Base-by-base conservation (phyloP, 495 filamentous ascomycete genomes). In the Aspergillus indologenus region DNA sequence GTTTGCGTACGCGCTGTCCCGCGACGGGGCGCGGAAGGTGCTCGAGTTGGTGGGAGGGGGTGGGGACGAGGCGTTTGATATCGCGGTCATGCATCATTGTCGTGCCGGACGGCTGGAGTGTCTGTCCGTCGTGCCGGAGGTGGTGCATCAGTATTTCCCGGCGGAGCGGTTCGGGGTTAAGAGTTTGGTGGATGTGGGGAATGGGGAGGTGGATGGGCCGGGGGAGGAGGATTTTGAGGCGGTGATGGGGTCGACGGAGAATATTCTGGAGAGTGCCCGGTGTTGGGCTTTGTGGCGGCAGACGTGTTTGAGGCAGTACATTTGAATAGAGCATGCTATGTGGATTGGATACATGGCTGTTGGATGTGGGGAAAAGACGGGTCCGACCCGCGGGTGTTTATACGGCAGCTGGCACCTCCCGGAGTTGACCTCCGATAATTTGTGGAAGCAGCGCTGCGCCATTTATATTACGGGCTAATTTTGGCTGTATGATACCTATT, bases 1-100 rank as follows among this genome's bases (percentile, higher is more conserved):
- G 19, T 79, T 81, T 60, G 78, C 67, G 2, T 79, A 75, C 63
- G 78, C 71, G 21, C 63, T 81, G 52, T 72, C 69, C 0, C 61
- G 65, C 7, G 50, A 43, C 14, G 60, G 68, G 12, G 65, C 66
- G 0, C 45, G 42, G 44, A 69, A 69, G 14, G 62, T 73, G 15
- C 29, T 71, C 1, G 22, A 54, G 8, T 45, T 62, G 11, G 19
- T 68, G 6, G 64, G 66, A 9, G 64, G 51, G 6, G 58, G 45
- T 5, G 19, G 59, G 42, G 64, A 58, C n/a, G 61, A 61, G 53
- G 64, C 61, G 7, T 66, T 66, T 50, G 64, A 66, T 44, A 53
- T 66, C 22, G 26, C 47, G 15, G 45, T 66, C 51, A 61, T 61
- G 61, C 53, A 51, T 18, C 45, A 47, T n/a, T 66, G 64, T 34